A percentile compares a stretch with the other conserved stretches of the same genome.
phyloP scores from a whole-genome alignment of 202 grass and related monocot species.

The Eragrostis tef region DNA sequence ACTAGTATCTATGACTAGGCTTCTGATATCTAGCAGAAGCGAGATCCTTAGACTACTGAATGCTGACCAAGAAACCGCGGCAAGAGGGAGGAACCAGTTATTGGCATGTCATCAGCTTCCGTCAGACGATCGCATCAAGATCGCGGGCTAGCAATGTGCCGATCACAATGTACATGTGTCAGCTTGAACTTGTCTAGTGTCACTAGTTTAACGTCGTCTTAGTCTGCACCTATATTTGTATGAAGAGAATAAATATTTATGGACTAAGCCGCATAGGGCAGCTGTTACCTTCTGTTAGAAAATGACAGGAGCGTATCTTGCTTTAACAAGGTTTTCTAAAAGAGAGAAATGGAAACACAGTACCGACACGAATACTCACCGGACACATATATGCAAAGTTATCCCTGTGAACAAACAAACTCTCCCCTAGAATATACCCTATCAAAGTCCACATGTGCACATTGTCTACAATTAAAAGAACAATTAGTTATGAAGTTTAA shows the following conservation, averaged over 20 bases:
- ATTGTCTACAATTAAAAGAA: too few species aligned
- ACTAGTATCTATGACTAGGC: conserved; percentile 10
- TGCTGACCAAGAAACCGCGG: conserved; percentile 22
- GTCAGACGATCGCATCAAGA: conserved; percentile 40
- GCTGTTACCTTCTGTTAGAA: conserved; percentile 30
- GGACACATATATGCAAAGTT: neutral
- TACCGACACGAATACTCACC: too few species aligned
- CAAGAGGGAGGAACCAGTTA: neutral
- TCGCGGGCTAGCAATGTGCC: conserved; percentile 10
- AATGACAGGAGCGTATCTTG: conserved; percentile 10
- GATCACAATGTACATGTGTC: neutral
- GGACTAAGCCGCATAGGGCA: neutral
- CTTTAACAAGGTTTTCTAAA: neutral
- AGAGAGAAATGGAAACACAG: neutral
- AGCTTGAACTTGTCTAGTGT: neutral
- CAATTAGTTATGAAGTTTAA: too few species aligned
- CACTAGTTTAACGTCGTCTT: neutral
- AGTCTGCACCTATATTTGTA: neutral
- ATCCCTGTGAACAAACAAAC: too few species aligned
- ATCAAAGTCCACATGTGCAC: too few species aligned
- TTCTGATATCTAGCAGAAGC: conserved; percentile 11
- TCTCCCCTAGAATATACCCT: too few species aligned
- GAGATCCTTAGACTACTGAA: conserved; percentile 26
- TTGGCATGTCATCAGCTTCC: neutral
- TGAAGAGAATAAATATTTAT: neutral